A percentile compares a stretch with the other conserved stretches of the same genome.
phyloP scores from a whole-genome alignment of 331 rosid genomes.

The Malus hybrid region DNA sequence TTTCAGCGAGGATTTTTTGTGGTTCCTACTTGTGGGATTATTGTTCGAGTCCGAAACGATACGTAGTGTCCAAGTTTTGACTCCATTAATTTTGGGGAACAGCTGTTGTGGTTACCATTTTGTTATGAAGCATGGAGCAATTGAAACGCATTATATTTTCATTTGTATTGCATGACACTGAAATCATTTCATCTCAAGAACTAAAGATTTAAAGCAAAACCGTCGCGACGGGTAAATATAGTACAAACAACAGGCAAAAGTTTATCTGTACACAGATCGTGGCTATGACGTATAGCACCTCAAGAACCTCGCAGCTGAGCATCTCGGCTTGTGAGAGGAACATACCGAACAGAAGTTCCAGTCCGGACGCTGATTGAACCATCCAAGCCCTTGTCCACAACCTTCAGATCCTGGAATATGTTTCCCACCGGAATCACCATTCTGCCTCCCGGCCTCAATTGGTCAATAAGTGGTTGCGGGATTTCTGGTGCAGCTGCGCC shows the following conservation, averaged over 20 bases:
- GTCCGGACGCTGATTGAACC: constrained; percentile 57
- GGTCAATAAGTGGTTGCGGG: constrained; percentile 74
- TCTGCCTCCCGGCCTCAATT: constrained; percentile 94
- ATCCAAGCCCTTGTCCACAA: constrained; percentile 71
- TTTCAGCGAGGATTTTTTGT: constrained; percentile 18
- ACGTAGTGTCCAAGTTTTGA: neutral
- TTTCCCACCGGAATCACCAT: constrained; percentile 95
- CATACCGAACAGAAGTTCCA: constrained; percentile 81
- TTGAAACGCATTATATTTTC: neutral
- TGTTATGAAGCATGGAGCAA: neutral
- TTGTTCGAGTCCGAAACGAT: constrained; percentile 7
- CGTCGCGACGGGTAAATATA: neutral
- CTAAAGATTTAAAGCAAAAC: neutral
- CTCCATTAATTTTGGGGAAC: constrained; percentile 9
- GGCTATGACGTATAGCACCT: neutral
- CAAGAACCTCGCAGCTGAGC: constrained; percentile 56
- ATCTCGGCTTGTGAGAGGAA: constrained; percentile 89
- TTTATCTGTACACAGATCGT: no score
- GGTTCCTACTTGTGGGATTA: constrained; percentile 10
- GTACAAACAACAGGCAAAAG: neutral
- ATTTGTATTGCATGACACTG: neutral
- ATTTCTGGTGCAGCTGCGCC: constrained; percentile 94
- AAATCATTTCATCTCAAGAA: neutral
- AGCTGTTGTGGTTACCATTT: neutral
- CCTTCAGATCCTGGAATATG: constrained; percentile 68